Evolutionary conservation across 2,329 filamentous ascomycete species (phyloP), one percentile per base, ranked within the genome.

Genomic region (Orbilia oligospora): DNA sequence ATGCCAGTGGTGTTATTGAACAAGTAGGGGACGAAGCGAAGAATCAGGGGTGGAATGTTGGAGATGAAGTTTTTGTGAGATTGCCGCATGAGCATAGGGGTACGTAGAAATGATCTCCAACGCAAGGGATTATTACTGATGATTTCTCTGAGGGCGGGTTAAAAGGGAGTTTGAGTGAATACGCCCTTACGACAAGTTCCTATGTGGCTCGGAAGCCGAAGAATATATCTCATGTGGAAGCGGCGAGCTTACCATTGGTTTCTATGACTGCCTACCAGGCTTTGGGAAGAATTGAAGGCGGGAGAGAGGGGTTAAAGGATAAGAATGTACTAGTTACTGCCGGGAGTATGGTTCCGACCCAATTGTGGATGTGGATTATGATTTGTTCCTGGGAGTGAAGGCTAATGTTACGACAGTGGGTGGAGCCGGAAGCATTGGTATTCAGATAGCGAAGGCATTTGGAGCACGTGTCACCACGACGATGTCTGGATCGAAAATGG

Each of bases 191-290:
- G 44, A 79, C 82, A 2, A 83, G 83, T 24, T 48, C 80, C 14
- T 83, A 81, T 65, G 81, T 86, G 9, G 84, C 84, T 0, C 80
- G 83, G 22, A 87, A 87, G 76, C 86, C 86, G 0, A 81, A 81
- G 10, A 83, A 82, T 30, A 69, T 87, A 4, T 84, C 85, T 0
- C 86, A 86, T 69, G 83, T 83, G 30, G 84, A 86, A 38, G 86
- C 86, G 8, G 76, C 76, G 38, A 72, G 76, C 66, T 36, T 79
- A 16, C 76, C 76, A 27, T 27, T 79, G 48, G 76, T 73, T 36
- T 48, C 46, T 10, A 73, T 44, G 64, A 79, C 76, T 12, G 63
- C 38, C 14, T 79, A 55, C 38, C 76, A 79, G 41, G 76, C 76
- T 14, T 9, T 79, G n/a, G 63, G 36, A 16, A 79, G 53, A 18